Percentiles rank a stretch among this genome's conserved stretches.
Evolutionary conservation across 2,329 filamentous ascomycete genomes (phyloP).

Genomic region (Ceratocystis eucalypticola): DNA sequence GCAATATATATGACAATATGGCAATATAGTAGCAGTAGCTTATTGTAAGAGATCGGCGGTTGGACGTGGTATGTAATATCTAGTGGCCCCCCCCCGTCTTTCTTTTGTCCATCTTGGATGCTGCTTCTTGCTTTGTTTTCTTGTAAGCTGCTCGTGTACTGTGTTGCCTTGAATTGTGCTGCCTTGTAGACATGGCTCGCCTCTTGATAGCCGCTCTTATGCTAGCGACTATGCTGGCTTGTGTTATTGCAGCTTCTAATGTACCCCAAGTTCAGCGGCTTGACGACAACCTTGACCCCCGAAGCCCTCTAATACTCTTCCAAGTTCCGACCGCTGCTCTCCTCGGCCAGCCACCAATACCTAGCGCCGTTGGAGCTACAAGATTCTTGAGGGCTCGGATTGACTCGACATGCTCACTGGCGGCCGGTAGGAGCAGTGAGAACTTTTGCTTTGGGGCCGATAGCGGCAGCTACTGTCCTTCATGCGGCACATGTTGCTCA

Average conservation of each 20-base stretch:
- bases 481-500: constrained; percentile 19
- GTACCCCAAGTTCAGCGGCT: neutral
- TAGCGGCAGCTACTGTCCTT: constrained; percentile 14
- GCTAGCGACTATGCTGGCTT: neutral
- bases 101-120: neutral
- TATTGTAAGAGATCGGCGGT: neutral
- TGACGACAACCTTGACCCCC: neutral
- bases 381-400: neutral
- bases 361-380: neutral
- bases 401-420: constrained; percentile 4
- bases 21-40: neutral
- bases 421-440: neutral
- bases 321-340: neutral
- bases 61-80: neutral
- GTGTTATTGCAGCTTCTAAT: neutral
- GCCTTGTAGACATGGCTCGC: neutral
- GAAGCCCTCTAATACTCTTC: too few relatives aligned
- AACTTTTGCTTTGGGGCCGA: constrained; percentile 19
- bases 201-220: neutral
- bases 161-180: neutral
- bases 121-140: neutral
- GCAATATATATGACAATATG: neutral
- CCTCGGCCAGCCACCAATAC: neutral
- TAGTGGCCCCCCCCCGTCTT: neutral
- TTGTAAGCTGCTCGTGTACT: neutral